Conservation (phyloP, 768 basidiomycete species). For the Boletus sensibilis region DNA sequence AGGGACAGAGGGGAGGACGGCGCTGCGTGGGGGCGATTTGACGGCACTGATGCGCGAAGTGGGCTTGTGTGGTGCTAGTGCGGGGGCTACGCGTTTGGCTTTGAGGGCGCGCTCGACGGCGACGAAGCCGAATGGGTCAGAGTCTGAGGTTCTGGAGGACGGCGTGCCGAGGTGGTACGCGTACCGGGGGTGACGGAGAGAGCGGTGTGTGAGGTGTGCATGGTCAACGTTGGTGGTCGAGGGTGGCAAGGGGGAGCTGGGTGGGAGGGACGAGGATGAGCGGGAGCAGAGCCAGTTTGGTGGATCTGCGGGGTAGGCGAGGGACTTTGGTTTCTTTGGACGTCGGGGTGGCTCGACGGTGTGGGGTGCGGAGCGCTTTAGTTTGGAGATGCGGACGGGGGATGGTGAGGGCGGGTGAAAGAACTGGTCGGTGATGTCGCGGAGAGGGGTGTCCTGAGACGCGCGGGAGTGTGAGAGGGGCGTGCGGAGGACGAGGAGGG, state of each 20-base stretch:
- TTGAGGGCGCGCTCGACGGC: conserved; percentile 53
- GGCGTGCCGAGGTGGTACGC: conserved; percentile 24
- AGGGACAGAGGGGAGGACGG: conserved; percentile 14
- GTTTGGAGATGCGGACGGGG: conserved; percentile 25
- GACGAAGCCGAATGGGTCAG: conserved; percentile 60
- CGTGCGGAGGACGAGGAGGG: conserved; percentile 21
- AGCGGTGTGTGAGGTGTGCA: background rate
- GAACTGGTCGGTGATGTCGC: conserved; percentile 36
- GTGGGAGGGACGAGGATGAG: conserved; percentile 34
- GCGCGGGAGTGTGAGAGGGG: conserved; percentile 22
- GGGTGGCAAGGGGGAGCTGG: conserved; percentile 33
- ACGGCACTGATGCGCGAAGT: conserved; percentile 8
- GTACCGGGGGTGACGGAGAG: background rate
- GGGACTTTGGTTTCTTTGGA: conserved; percentile 33
- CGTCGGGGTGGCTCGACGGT: conserved; percentile 30
- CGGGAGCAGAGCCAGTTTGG: conserved; percentile 30
- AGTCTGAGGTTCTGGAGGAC: conserved; percentile 30
- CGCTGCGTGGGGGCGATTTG: conserved; percentile 23
- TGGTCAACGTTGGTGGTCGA: conserved; percentile 21
- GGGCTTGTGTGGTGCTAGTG: conserved; percentile 10
- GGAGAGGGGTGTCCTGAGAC: conserved; percentile 24
- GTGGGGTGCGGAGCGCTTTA: conserved; percentile 12
- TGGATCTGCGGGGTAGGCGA: conserved; percentile 31
- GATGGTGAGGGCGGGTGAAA: conserved; percentile 35
- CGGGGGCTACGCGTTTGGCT: conserved; percentile 34